Conservation (phyloP, 768 basidiomycete genomes). For the Tulasnella sp. region DNA sequence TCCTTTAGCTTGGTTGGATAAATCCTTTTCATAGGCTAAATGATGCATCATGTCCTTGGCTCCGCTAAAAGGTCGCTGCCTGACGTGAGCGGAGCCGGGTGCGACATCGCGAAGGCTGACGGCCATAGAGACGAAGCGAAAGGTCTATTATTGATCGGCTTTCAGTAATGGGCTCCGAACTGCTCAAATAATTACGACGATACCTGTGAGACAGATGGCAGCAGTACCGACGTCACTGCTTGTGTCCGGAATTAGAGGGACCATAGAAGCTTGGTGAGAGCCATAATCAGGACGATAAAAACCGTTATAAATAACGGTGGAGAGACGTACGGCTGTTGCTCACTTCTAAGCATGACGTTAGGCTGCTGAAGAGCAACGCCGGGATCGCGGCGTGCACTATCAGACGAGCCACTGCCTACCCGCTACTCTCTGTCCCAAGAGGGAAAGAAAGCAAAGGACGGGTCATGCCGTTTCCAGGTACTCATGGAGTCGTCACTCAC, state of each 20-base stretch:
- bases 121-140: neutral
- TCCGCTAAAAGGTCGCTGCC: slow-evolving; percentile 5
- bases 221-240: neutral
- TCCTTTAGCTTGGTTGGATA: neutral
- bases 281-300: neutral
- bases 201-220: neutral
- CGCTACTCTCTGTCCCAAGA: no score
- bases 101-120: neutral
- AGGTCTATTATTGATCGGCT: neutral
- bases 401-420: neutral
- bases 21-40: neutral
- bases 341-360: neutral
- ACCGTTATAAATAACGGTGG: neutral
- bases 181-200: no score
- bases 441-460: no score
- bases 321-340: neutral
- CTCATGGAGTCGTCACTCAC: no score
- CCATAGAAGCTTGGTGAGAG: neutral
- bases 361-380: neutral
- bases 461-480: no score
- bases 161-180: neutral
- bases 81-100: neutral
- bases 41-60: neutral
- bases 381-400: neutral
- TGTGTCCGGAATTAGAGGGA: neutral